phyloP scores from a whole-genome alignment of 2,329 filamentous ascomycete genomes.

The Cucurbitaria berberidis region DNA sequence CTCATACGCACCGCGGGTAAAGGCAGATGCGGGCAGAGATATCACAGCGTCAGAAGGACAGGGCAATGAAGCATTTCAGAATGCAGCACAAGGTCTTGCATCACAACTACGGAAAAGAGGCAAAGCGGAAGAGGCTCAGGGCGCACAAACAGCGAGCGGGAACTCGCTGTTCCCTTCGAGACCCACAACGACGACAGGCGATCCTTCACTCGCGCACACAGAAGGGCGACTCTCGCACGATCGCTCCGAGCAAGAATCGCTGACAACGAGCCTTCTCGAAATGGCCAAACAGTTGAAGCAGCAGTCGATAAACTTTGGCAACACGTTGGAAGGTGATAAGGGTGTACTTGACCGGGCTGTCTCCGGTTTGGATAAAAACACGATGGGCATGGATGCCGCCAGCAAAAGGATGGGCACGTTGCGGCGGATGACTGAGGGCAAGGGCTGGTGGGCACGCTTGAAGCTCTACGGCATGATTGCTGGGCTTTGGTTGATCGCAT shows the following conservation, averaged over 20 bases:
- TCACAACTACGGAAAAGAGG: constrained; percentile 44
- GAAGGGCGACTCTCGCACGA: constrained; percentile 79
- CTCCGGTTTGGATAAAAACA: constrained; percentile 77
- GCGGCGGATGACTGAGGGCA: constrained; percentile 81
- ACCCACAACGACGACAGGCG: constrained; percentile 30
- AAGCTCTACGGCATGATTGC: constrained; percentile 85
- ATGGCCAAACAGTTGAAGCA: constrained; percentile 81
- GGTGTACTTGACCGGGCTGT: constrained; percentile 73
- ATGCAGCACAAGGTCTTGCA: constrained; percentile 43
- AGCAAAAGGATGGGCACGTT: constrained; percentile 78
- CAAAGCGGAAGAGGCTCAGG: constrained; percentile 26
- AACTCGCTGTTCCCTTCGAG: constrained; percentile 52
- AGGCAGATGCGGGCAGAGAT: constrained; percentile 42
- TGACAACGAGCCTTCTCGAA: constrained; percentile 80
- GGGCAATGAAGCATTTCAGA: constrained; percentile 42
- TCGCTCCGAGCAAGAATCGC: constrained; percentile 78
- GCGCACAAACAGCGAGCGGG: constrained; percentile 35
- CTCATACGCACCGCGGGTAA: constrained; percentile 51
- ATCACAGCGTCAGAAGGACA: constrained; percentile 30
- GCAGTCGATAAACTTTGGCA: constrained; percentile 73
- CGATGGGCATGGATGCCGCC: constrained; percentile 76
- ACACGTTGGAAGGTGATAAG: constrained; percentile 75
- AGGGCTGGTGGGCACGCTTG: constrained; percentile 84
- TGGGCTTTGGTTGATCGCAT: constrained; percentile 76
- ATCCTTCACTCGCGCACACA: constrained; percentile 39